phyloP scores from a whole-genome alignment of 2,329 filamentous ascomycete genomes.

The Cladosporium sp. region DNA sequence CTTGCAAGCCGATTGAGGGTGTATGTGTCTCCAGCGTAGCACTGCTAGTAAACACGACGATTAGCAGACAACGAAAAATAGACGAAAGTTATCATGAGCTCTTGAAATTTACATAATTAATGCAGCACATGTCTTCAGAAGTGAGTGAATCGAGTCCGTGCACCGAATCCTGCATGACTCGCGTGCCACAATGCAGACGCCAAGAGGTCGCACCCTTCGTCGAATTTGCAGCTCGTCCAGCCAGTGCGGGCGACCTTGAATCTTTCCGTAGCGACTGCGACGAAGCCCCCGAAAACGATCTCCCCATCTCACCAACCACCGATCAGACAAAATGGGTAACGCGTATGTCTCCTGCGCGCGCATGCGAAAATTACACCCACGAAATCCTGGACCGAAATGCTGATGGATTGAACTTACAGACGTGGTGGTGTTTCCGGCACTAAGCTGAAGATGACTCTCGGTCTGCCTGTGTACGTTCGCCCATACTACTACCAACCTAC shows the following conservation, averaged over 20 bases:
- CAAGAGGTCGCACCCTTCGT: neutral
- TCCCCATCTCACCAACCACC: constrained; percentile 11
- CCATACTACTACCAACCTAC: constrained; percentile 4
- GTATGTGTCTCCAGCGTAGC: neutral
- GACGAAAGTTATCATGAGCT: neutral
- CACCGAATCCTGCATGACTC: neutral
- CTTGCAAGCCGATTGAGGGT: neutral
- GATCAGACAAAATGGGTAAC: constrained; percentile 20
- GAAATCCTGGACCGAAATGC: constrained; percentile 11
- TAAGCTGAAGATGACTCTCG: constrained; percentile 99
- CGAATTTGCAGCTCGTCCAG: neutral
- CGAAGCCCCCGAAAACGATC: constrained; percentile 16
- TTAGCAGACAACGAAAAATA: neutral
- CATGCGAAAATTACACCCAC: neutral
- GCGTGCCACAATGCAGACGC: neutral
- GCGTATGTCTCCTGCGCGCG: constrained; percentile 14
- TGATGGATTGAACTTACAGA: constrained; percentile 16
- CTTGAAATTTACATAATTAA: neutral
- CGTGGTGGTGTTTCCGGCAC: constrained; percentile 88
- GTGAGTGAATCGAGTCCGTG: no score
- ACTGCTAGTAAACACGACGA: neutral
- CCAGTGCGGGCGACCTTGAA: constrained; percentile 1
- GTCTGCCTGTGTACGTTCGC: constrained; percentile 94
- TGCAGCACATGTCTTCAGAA: neutral
- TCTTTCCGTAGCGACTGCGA: constrained; percentile 16